Percentiles rank a stretch among this genome's conserved stretches.
These are phyloP conservation scores for Colletotrichum theobromicola DNA, from an alignment of 2,329 filamentous ascomycete species.

Conservation along the genomic window DNA sequence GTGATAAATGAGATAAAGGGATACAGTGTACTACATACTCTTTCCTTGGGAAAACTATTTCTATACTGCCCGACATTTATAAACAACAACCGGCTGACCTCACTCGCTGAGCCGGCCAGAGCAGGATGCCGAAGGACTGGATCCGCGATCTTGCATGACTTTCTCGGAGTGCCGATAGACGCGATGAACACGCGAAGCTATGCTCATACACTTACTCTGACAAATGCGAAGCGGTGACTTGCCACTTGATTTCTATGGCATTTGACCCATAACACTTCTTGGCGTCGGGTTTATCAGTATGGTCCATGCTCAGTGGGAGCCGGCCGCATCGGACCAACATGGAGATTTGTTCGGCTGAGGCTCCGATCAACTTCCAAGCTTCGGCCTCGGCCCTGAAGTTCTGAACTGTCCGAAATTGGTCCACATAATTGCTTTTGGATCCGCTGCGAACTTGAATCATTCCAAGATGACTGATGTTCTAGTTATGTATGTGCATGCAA, in stretches of 20 bases:
- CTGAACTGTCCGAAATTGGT: not conserved
- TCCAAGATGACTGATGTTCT: too few species aligned
- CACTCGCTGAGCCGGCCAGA: not conserved
- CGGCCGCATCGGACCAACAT: not conserved
- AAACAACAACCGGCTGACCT: too few species aligned
- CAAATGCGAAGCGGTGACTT: not conserved
- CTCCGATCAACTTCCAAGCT: not conserved
- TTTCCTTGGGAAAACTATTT: too few species aligned
- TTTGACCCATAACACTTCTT: not conserved
- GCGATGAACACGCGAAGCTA: not conserved
- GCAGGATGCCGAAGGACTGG: not conserved
- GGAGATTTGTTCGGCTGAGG: not conserved
- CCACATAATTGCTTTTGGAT: not conserved
- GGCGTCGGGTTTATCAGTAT: not conserved
- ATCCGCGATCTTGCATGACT: too few species aligned
- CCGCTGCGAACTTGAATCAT: not conserved
- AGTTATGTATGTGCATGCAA: too few species aligned
- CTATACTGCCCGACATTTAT: too few species aligned
- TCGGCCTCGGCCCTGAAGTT: not conserved
- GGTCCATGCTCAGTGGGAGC: not conserved
- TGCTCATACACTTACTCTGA: not conserved
- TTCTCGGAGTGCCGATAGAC: not conserved
- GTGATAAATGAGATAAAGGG: too few species aligned
- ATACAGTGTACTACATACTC: too few species aligned
- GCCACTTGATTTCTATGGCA: not conserved